Percentiles rank a stretch among this genome's conserved stretches.
These are phyloP conservation scores for Theileria parva DNA, from an alignment of 169 alveolate species.

Conservation along the genomic window DNA sequence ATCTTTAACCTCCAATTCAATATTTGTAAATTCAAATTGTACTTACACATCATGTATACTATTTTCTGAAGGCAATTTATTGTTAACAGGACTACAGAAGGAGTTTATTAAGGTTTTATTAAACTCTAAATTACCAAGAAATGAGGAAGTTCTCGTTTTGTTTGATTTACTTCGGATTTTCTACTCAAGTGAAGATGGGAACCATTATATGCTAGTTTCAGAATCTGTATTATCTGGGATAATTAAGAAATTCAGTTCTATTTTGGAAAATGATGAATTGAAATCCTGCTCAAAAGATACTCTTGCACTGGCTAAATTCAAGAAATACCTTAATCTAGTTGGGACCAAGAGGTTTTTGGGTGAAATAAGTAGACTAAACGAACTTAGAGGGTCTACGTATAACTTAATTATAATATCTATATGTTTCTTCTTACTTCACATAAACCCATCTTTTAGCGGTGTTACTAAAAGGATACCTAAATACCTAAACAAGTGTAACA, in stretches of 20 bases:
- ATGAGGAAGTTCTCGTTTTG: neutral
- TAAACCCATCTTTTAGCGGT: constrained; percentile 9
- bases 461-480: neutral
- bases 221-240: neutral
- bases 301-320: neutral
- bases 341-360: neutral
- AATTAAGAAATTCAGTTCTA: neutral
- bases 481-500: neutral
- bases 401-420: neutral
- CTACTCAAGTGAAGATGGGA: neutral
- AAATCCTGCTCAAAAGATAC: neutral
- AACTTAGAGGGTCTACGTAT: neutral
- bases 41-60: neutral
- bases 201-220: neutral
- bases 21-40: neutral
- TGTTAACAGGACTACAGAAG: constrained; percentile 3
- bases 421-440: constrained; percentile 7
- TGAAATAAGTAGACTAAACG: neutral
- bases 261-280: neutral
- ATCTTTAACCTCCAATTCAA: neutral
- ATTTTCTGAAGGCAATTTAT: neutral
- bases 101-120: neutral
- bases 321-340: neutral
- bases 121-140: neutral
- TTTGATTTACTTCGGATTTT: neutral